Percentiles rank a stretch among this genome's conserved stretches.
Evolutionary conservation across 371 early-diverging fungal genomes (phyloP).

Genomic region (Mycotypha africana): DNA sequence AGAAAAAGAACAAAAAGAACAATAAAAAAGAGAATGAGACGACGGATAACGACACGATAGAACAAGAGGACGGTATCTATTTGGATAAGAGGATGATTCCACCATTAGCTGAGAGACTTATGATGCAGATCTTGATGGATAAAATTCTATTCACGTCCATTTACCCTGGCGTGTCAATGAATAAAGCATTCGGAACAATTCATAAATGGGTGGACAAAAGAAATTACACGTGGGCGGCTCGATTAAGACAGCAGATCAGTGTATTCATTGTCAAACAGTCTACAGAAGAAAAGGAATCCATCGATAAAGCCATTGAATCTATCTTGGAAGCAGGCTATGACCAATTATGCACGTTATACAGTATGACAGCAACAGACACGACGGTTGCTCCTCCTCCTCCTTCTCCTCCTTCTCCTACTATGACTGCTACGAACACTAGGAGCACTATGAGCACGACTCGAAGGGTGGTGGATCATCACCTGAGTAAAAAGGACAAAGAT

Average conservation of each 20-base stretch:
- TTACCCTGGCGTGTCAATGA: slow-evolving; percentile 28
- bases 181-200: slow-evolving; percentile 21
- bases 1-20: too few species aligned
- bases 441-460: too few species aligned
- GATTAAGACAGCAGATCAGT: slow-evolving; percentile 32
- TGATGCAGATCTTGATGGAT: slow-evolving; percentile 17
- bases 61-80: too few species aligned
- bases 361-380: not conserved
- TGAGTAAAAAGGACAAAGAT: not conserved
- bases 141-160: slow-evolving; percentile 20
- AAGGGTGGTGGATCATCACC: too few species aligned
- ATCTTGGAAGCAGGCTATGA: slow-evolving; percentile 11
- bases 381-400: too few species aligned
- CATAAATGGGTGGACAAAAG: slow-evolving; percentile 24
- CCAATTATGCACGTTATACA: not conserved
- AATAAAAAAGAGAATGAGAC: slow-evolving; percentile 8
- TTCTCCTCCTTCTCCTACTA: too few species aligned
- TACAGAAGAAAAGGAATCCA: slow-evolving; percentile 7
- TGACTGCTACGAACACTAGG: too few species aligned
- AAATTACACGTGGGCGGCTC: slow-evolving; percentile 27
- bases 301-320: slow-evolving; percentile 10
- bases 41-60: too few species aligned
- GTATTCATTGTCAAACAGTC: slow-evolving; percentile 23
- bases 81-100: too few species aligned
- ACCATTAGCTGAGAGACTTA: slow-evolving; percentile 19